A percentile compares a stretch with the other conserved stretches of the same genome.
These are phyloP conservation scores for Phytophthora meadii DNA, from an alignment of 352 stramenopile genomes.

Conservation along the genomic window DNA sequence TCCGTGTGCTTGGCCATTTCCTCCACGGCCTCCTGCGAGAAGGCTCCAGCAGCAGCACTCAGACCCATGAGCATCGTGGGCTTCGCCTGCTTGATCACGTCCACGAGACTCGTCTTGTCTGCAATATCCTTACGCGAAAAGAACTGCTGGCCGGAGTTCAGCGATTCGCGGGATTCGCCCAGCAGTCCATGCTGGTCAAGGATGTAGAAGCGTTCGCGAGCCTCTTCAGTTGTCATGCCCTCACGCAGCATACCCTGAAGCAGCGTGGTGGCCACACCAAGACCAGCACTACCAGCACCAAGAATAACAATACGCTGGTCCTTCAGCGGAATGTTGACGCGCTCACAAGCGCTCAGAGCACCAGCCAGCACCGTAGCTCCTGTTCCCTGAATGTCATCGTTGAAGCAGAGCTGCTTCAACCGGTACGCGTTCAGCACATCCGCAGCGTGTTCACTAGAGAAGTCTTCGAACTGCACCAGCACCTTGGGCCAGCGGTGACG, in stretches of 20 bases:
- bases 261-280: constrained; percentile 93
- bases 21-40: constrained; percentile 83
- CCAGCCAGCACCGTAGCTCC: constrained; percentile 95
- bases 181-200: constrained; percentile 82
- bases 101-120: constrained; percentile 80
- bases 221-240: constrained; percentile 71
- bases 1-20: constrained; percentile 91
- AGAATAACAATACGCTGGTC: constrained; percentile 96
- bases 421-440: constrained; percentile 95
- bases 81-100: constrained; percentile 88
- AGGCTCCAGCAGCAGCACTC: constrained; percentile 87
- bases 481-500: constrained; percentile 92
- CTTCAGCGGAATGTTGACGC: constrained; percentile 83
- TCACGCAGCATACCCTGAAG: constrained; percentile 92
- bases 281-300: constrained; percentile 93
- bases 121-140: constrained; percentile 72
- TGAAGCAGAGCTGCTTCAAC: constrained; percentile 95
- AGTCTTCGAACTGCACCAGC: constrained; percentile 98
- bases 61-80: constrained; percentile 96
- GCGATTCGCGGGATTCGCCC: constrained; percentile 45
- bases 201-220: constrained; percentile 81
- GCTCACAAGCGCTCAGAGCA: constrained; percentile 74
- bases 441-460: constrained; percentile 90
- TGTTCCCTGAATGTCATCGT: constrained; percentile 99
- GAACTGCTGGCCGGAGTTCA: constrained; percentile 85